These are phyloP conservation scores for Naganishia liquefaciens DNA, from an alignment of 1,284 basidiomycete species.

Conservation along the genomic window DNA sequence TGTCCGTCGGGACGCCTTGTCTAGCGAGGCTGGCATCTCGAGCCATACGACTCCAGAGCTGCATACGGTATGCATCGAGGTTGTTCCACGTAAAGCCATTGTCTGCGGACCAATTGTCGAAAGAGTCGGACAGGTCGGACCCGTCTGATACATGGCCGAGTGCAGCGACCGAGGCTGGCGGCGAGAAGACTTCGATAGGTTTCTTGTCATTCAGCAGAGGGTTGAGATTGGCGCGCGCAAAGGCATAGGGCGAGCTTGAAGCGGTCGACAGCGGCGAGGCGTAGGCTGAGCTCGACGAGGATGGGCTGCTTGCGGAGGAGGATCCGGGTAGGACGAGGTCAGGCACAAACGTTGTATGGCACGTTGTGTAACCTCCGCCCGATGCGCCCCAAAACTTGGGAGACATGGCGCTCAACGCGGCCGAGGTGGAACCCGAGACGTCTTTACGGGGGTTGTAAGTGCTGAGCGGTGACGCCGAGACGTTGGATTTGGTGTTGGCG, in stretches of 20 bases:
- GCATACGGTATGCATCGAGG: slow-evolving; percentile 79
- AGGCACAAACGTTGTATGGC: slow-evolving; percentile 79
- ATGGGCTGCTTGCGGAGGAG: slow-evolving; percentile 15
- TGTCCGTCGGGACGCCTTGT: slow-evolving; percentile 41
- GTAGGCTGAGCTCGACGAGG: slow-evolving; percentile 8
- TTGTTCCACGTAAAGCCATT: slow-evolving; percentile 80
- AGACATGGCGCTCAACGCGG: slow-evolving; percentile 40
- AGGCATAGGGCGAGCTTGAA: slow-evolving; percentile 29
- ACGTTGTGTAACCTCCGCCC: slow-evolving; percentile 72
- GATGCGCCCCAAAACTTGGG: slow-evolving; percentile 34
- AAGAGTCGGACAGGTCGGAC: slow-evolving; percentile 64
- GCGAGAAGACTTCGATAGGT: slow-evolving; percentile 10
- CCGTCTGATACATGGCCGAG: slow-evolving; percentile 43
- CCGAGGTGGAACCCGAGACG: slow-evolving; percentile 62
- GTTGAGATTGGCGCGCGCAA: slow-evolving; percentile 75
- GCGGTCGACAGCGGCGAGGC: neutral
- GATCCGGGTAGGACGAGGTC: slow-evolving; percentile 53
- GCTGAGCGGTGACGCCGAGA: slow-evolving; percentile 37
- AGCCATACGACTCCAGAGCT: slow-evolving; percentile 81
- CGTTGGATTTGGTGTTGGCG: slow-evolving; percentile 18
- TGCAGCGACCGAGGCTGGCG: slow-evolving; percentile 29
- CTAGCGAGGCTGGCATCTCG: slow-evolving; percentile 51
- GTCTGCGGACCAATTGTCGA: slow-evolving; percentile 62
- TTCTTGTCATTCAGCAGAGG: slow-evolving; percentile 63
- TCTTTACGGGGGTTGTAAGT: slow-evolving; percentile 83